Conservation (phyloP, 2,329 filamentous ascomycete genomes). For the Eutypella sp. region DNA sequence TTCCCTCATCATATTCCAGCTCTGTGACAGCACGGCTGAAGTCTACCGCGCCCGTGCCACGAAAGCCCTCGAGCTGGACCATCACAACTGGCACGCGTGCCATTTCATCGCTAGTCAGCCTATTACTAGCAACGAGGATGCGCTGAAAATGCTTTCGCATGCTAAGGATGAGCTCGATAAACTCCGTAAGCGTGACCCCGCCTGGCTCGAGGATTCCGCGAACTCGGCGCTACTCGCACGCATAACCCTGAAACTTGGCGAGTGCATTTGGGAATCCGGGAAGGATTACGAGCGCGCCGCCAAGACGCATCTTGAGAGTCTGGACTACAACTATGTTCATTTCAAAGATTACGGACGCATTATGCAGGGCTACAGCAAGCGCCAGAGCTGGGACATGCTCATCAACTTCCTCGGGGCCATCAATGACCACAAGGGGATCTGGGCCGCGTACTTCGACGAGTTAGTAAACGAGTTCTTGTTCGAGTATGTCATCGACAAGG, state of each 20-base stretch:
- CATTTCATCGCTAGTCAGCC: constrained; percentile 24
- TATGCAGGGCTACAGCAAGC: constrained; percentile 17
- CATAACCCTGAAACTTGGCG: constrained; percentile 24
- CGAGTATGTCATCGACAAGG: constrained; percentile 10
- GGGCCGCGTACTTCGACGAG: constrained; percentile 25
- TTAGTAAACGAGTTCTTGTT: constrained; percentile 24
- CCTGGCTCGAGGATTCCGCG: constrained; percentile 15
- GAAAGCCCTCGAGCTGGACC: constrained; percentile 21
- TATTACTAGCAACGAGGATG: constrained; percentile 18
- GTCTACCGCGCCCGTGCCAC: constrained; percentile 20
- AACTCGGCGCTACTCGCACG: constrained; percentile 25
- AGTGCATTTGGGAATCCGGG: constrained; percentile 23
- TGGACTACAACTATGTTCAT: constrained; percentile 23
- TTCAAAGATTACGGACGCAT: constrained; percentile 19
- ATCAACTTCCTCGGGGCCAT: constrained; percentile 23
- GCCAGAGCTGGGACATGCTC: constrained; percentile 16
- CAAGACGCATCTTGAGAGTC: constrained; percentile 22
- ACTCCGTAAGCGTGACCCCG: constrained; percentile 8
- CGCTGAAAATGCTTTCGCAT: constrained; percentile 17
- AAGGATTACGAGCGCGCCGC: constrained; percentile 18
- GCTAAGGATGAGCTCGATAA: constrained; percentile 22
- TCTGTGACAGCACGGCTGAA: constrained; percentile 17
- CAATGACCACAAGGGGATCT: constrained; percentile 15
- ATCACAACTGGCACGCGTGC: constrained; percentile 25
- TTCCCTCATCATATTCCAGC: constrained; percentile 22